Conservation (phyloP, 2,329 filamentous ascomycete genomes). For the Beauveria varroae region DNA sequence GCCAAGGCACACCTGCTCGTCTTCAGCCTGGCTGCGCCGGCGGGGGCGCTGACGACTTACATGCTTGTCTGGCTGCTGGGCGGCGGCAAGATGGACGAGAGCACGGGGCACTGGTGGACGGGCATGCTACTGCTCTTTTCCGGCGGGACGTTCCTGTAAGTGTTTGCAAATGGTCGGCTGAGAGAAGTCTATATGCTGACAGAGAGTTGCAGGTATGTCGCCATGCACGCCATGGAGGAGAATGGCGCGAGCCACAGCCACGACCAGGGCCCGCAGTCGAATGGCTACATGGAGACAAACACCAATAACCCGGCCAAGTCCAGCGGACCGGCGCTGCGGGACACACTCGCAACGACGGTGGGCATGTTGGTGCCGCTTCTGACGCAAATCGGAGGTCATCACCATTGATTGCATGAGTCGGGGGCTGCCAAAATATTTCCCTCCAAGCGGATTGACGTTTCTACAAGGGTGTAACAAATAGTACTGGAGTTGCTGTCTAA, state of each 20-base stretch:
- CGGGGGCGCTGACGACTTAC: conserved; percentile 80
- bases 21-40: conserved; percentile 85
- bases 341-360: conserved; percentile 61
- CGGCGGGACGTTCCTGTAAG: conserved; percentile 89
- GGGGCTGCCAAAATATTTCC: neutral
- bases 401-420: conserved; percentile 28
- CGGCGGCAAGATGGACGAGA: conserved; percentile 49
- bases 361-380: conserved; percentile 74
- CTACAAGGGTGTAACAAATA: neutral
- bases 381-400: conserved; percentile 71
- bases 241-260: conserved; percentile 46
- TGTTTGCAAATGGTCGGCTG: conserved; percentile 7
- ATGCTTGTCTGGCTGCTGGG: conserved; percentile 67
- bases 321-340: conserved; percentile 53
- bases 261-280: conserved; percentile 40
- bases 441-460: neutral
- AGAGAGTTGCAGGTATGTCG: conserved; percentile 63
- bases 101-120: conserved; percentile 74
- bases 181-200: conserved; percentile 13
- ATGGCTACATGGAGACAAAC: conserved; percentile 47
- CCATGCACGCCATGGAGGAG: conserved; percentile 97
- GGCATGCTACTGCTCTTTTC: conserved; percentile 93
- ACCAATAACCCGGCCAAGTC: conserved; percentile 40
- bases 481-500: neutral
- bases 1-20: conserved; percentile 79